Evolutionary conservation across 169 alveolate species (phyloP), one percentile per base, ranked within the genome.

Genomic region (Eimeria necatrix): DNA sequence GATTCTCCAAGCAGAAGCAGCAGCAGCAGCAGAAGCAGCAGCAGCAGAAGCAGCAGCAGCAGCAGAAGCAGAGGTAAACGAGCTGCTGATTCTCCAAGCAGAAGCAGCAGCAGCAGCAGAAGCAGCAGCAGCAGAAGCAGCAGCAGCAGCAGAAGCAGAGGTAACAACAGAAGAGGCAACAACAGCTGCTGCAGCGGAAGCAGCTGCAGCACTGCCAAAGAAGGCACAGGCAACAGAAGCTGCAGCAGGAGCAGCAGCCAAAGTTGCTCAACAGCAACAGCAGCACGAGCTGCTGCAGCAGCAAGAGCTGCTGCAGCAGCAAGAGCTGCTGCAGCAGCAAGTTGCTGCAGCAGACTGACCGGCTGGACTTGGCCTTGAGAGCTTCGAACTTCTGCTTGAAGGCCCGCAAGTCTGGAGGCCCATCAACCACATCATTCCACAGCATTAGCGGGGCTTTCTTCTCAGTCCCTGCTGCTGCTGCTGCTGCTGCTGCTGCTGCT

Each of bases 371-470:
- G 60, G 85, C 85, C 59, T 74, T 74, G 9, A 74, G 59, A 8
- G 85, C 85, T 32, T 74, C 85, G 0, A 74, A 46, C 24, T 41
- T 74, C 20, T 74, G 60, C 4, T 74, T 74, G 24, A 26, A 74
- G 24, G 26, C 85, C 26, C 85, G 18, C 85, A 74, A 20, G 85
- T 74, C 85, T 10, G 85, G 85, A 14, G 85, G 85, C 26, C 85
- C 85, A 26, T 74, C 85, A 8, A 18, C 60, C 85, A 74, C 85
- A 18, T 74, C 85, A 8, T n/a, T n/a, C 85, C 85, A 74, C 85
- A 74, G 59, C 52, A 48, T 20, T 1, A 74, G 10, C 56, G n/a
- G 26, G 6, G 46, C 24, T 53, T 8, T 7, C 85, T 74, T 74
- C 26, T 74, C 85, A 41, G 12, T 8, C 60, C 32, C 16, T 18